Evolutionary conservation across 495 filamentous ascomycete genomes (phyloP).

Genomic region (Cercophora samala): DNA sequence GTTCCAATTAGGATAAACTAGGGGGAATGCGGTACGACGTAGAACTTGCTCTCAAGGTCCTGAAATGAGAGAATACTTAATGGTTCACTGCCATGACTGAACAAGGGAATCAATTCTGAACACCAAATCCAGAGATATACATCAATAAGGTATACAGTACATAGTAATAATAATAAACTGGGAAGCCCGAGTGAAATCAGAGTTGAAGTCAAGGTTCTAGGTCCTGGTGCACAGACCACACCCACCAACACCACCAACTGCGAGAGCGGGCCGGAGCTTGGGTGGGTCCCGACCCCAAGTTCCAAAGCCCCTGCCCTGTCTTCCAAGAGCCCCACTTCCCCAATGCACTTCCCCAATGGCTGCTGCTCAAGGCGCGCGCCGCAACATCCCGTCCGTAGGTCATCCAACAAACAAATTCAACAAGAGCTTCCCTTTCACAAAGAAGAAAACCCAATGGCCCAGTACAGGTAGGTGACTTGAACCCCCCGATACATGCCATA

Average conservation of each 20-base stretch:
- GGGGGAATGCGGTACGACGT: too few species aligned
- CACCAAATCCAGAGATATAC: too few species aligned
- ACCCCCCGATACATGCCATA: not conserved
- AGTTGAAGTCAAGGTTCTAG: not conserved
- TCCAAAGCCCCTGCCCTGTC: not conserved
- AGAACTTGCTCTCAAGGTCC: too few species aligned
- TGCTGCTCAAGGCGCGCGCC: not conserved
- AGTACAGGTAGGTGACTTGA: not conserved
- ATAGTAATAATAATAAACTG: too few species aligned
- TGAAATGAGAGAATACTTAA: too few species aligned
- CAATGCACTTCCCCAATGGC: not conserved
- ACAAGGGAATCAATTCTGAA: too few species aligned
- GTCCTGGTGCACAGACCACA: not conserved
- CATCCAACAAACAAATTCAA: not conserved
- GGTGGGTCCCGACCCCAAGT: not conserved
- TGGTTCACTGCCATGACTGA: too few species aligned
- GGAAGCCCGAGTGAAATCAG: too few species aligned
- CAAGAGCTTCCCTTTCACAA: not conserved
- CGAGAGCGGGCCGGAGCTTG: not conserved
- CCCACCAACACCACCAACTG: not conserved
- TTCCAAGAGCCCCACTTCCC: not conserved
- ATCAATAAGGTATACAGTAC: too few species aligned
- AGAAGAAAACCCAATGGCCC: not conserved
- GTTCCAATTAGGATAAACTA: too few species aligned
- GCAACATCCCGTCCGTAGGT: too few species aligned